Base-by-base conservation (phyloP, 2,329 filamentous ascomycete species). In the Penicillium fuscoglaucum region DNA sequence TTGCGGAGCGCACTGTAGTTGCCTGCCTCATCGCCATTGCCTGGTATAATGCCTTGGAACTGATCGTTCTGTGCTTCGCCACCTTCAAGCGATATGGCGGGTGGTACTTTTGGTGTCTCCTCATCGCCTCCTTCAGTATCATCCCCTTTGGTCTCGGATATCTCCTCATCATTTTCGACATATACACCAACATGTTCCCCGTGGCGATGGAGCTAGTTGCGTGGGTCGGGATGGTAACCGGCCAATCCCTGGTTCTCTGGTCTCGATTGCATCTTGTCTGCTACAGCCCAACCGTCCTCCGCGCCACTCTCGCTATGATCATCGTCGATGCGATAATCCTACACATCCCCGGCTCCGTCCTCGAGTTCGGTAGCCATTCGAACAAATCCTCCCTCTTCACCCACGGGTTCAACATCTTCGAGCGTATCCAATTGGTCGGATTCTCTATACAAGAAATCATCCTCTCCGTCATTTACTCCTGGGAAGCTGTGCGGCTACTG, bases 371-470 rank as follows among this genome's bases (percentile, higher is more conserved):
- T 28, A 71, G 69, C 37, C 78, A 78, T 52, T 66, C 45, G 17
- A 61, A 44, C 8, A 44, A 65, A 50, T 63, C 63, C 0, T 17
- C 19, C 1, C 57, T 64, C 6, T 76, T 74, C 55, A 60, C 63
- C 3, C 24, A 58, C 0, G 75, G 67, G 2, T 80, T 78, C 63
- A 71, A 74, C 29, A 61, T 80, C 46, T 75, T 82, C 68, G 83
- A 85, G 60, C 80, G 81, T 62, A 74, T 84, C 12, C 82, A 85
- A 63, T 76, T 85, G 50, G 78, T 79, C 3, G 74, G 81, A 9
- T 85, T 85, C 67, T 83, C 80, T 57, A 39, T 83, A 6, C 83
- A 85, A 67, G 83, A 85, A 60, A 70, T 79, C 39, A 73, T 83
- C 37, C 76, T 85, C 44, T 83, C 82, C 1, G 66, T 71, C 0